Evolutionary conservation across 352 stramenopile genomes (phyloP), one percentile per base, ranked within the genome.

Genomic region (Pythium grandisporangium): DNA sequence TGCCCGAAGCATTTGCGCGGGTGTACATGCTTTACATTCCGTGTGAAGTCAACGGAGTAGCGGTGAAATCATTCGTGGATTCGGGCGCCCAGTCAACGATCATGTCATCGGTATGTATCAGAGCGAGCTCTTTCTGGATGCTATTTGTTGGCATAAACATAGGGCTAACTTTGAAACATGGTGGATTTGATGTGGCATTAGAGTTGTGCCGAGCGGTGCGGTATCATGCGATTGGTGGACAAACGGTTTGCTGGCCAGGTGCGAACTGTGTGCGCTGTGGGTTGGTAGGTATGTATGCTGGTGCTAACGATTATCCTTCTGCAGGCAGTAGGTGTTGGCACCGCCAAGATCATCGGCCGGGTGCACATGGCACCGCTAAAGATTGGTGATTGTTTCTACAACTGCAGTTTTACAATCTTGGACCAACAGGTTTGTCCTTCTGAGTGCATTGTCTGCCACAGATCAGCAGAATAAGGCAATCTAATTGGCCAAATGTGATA

Each of bases 331-430:
- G 96, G 95, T 19, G 95, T 99, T 12, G 95, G 96, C 5, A 98
- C 86, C 1, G 94, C 92, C 6, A 97, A 96, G 45, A 99, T 99
- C 57, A 79, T 98, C 21, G 96, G 95, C 2, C 80, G 88, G 35
- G 92, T 99, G 17, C 91, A 97, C 66, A 91, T 95, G 62, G 87
- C 88, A 8, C 63, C 76, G 22, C 56, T 98, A 22, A 95, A 96
- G 56, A 93, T 96, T 44, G 86, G 82, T 17, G 58, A 84, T 45
- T 70, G 72, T 41, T 93, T 93, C 41, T 96, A 95, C 64, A 92
- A 90, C 48, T 97, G 89, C 69, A 97, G 77, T 49, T 96, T 98
- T 45, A 98, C 95, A 14, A 95, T 95, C 56, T 40, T 95, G 35
- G 81, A 95, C 41, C 76, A 94, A 27, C 67, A 87, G 56, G 70